These are phyloP conservation scores for Globisporangium apiculatum DNA, from an alignment of 352 stramenopile species.

Conservation along the genomic window DNA sequence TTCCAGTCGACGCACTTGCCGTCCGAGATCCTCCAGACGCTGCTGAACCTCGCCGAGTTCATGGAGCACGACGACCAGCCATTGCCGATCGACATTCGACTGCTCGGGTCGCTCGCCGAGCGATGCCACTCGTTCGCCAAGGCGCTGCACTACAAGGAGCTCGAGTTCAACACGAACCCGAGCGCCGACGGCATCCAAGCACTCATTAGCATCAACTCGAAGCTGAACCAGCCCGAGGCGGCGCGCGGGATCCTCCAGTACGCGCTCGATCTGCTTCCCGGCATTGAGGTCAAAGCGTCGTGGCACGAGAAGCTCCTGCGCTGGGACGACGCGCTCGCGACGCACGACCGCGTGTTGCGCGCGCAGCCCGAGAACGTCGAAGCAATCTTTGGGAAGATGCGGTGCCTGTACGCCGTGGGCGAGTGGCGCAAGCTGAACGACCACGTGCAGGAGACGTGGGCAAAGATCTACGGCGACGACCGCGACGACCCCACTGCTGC, in stretches of 20 bases:
- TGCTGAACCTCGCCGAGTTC: conserved; percentile 99
- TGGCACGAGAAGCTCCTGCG: conserved; percentile 98
- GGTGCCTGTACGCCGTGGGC: conserved; percentile 97
- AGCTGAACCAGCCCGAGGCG: conserved; percentile 94
- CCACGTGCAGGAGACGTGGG: conserved; percentile 85
- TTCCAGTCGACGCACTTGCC: conserved; percentile 91
- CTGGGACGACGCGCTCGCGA: conserved; percentile 95
- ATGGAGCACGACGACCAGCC: conserved; percentile 98
- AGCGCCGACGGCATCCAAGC: conserved; percentile 93
- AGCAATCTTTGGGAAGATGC: conserved; percentile 97
- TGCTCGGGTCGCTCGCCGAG: conserved; percentile 94
- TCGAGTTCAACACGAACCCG: conserved; percentile 93
- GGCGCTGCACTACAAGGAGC: conserved; percentile 97
- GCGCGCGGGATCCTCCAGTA: conserved; percentile 98
- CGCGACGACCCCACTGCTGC: conserved; percentile 10
- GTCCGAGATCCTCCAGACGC: conserved; percentile 97
- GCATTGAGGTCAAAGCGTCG: conserved; percentile 89
- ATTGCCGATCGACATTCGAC: conserved; percentile 96
- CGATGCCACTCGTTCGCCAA: conserved; percentile 99
- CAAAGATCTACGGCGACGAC: conserved; percentile 78
- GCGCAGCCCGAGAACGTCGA: conserved; percentile 87
- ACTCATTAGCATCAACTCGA: conserved; percentile 99
- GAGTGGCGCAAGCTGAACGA: conserved; percentile 96
- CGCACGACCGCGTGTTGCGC: conserved; percentile 87
- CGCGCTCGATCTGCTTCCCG: conserved; percentile 60